Evolutionary conservation across 176 grass and related monocot genomes (phyloP).

Genomic region (Aegilops sharonensis): DNA sequence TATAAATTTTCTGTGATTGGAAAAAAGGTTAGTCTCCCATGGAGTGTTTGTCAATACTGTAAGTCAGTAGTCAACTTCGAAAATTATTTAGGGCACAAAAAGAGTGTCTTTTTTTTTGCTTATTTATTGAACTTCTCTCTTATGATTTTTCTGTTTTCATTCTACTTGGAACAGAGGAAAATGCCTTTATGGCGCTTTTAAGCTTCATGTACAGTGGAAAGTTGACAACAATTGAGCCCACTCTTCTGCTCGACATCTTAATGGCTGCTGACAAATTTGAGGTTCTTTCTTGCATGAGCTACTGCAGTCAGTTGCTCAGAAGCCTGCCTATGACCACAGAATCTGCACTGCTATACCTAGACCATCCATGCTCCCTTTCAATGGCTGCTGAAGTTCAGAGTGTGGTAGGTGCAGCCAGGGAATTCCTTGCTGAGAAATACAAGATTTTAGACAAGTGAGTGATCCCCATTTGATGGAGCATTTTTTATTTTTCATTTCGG

Average conservation of each 20-base stretch:
- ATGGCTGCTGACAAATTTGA: conserved; percentile 96
- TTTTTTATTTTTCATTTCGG: not conserved
- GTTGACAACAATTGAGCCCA: conserved; percentile 56
- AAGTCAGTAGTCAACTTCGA: not conserved
- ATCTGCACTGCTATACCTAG: conserved; percentile 83
- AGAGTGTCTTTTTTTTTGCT: not conserved
- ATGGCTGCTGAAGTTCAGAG: conserved; percentile 47
- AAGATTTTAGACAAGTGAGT: conserved; percentile 54
- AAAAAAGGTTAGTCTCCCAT: not conserved
- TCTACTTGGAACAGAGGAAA: conserved; percentile 76
- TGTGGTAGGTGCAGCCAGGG: conserved; percentile 48
- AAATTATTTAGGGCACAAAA: not conserved
- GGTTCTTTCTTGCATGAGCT: conserved; percentile 88
- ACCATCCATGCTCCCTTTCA: conserved; percentile 60
- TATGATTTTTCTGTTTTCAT: not conserved
- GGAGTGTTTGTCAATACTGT: not conserved
- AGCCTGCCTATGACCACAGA: conserved; percentile 82
- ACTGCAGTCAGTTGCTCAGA: conserved; percentile 85
- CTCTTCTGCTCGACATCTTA: conserved; percentile 71
- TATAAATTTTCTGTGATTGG: not conserved
- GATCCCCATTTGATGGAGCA: not conserved
- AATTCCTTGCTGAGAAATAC: conserved; percentile 54
- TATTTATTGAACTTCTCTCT: not conserved
- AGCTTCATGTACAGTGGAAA: conserved; percentile 90
- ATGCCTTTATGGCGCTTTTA: conserved; percentile 74